Percentiles rank a stretch among this genome's conserved stretches.
Evolutionary conservation across 1,139 yeast species (phyloP).

Genomic region (Chernovozyma aurita): DNA sequence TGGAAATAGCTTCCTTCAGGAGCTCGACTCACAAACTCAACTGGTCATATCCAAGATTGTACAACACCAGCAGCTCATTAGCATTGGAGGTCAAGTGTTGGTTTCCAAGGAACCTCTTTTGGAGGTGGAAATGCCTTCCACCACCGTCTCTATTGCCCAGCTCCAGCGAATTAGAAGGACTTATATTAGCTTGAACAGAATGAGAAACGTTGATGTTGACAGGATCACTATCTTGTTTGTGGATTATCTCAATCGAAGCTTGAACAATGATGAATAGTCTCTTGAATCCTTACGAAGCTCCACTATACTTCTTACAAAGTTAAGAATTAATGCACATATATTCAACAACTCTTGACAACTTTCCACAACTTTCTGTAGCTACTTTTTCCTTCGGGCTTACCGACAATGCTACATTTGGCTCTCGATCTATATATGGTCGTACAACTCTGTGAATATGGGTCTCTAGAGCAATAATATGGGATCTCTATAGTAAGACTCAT

Average conservation of each 20-base stretch:
- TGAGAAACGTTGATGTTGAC: constrained; percentile 64
- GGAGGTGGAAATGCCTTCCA: constrained; percentile 59
- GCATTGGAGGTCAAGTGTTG: constrained; percentile 49
- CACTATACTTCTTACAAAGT: too few species aligned
- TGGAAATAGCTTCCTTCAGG: constrained; percentile 70
- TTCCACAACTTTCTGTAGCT: too few species aligned
- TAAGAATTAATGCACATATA: too few species aligned
- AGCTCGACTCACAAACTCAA: constrained; percentile 71
- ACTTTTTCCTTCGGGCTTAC: too few species aligned
- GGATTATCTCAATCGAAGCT: constrained; percentile 61
- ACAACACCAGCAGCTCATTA: constrained; percentile 55
- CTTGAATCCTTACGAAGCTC: too few species aligned
- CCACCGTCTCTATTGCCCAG: constrained; percentile 65
- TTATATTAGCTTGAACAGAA: constrained; percentile 71
- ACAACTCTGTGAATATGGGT: too few species aligned
- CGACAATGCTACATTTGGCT: too few species aligned
- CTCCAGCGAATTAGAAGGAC: constrained; percentile 81
- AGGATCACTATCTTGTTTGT: constrained; percentile 70
- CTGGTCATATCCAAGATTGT: constrained; percentile 54
- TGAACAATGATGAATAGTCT: constrained; percentile 11
- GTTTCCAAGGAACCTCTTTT: constrained; percentile 31
- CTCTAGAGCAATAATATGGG: too few species aligned
- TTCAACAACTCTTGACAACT: too few species aligned
- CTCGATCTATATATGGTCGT: too few species aligned
- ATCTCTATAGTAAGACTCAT: too few species aligned